Percentiles rank a stretch among this genome's conserved stretches.
These are phyloP conservation scores for Mucor velutinosus DNA, from an alignment of 371 early-diverging fungal genomes.

Conservation along the genomic window DNA sequence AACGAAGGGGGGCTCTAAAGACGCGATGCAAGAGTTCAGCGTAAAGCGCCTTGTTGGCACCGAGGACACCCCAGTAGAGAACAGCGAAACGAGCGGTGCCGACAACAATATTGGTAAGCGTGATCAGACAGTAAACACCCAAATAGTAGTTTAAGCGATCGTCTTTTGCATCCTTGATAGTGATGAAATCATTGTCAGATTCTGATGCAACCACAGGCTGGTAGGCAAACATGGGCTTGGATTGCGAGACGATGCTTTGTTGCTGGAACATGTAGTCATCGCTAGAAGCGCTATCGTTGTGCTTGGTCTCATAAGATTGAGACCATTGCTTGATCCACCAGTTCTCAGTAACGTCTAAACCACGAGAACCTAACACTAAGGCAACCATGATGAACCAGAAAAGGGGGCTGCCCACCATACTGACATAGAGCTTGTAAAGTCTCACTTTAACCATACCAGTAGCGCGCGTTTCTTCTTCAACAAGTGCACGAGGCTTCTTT, in stretches of 20 bases:
- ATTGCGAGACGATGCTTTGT: constrained; percentile 13
- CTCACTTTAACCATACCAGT: constrained; percentile 56
- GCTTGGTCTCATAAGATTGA: constrained; percentile 28
- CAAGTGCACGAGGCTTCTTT: constrained; percentile 31
- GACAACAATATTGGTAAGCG: constrained; percentile 34
- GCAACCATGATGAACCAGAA: constrained; percentile 53
- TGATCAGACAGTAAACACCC: constrained; percentile 49
- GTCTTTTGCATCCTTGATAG: constrained; percentile 4
- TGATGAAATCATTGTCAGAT: neutral
- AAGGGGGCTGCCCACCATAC: constrained; percentile 48
- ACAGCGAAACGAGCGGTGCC: constrained; percentile 36
- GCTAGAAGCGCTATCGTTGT: neutral
- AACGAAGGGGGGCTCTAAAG: constrained; percentile 37
- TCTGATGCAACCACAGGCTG: neutral
- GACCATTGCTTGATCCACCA: constrained; percentile 67
- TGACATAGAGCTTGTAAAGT: constrained; percentile 52
- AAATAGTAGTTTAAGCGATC: constrained; percentile 37
- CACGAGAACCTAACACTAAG: constrained; percentile 46
- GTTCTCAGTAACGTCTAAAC: constrained; percentile 51
- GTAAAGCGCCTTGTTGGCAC: constrained; percentile 24
- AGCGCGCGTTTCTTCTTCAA: constrained; percentile 48
- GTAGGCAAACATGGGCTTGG: constrained; percentile 14
- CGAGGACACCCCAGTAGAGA: constrained; percentile 51
- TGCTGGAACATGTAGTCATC: neutral
- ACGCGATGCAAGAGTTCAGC: constrained; percentile 25